A percentile compares a stretch with the other conserved stretches of the same genome.
These are phyloP conservation scores for Penicillium canariense DNA, from an alignment of 495 filamentous ascomycete species.

Conservation along the genomic window DNA sequence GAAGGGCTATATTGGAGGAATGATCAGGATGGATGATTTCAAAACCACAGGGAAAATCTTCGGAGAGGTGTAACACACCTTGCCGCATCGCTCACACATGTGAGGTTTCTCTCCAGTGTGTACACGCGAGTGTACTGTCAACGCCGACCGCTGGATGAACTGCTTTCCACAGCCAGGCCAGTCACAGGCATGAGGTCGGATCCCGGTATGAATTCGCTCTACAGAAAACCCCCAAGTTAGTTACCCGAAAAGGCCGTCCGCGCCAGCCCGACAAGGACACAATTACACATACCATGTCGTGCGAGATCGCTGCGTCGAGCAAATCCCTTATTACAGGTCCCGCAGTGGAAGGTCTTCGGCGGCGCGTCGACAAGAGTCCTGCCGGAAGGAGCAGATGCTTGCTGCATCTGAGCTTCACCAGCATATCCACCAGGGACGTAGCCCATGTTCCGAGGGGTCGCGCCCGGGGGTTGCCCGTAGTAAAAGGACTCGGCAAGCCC, in stretches of 20 bases:
- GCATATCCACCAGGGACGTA: constrained; percentile 45
- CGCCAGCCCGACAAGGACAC: background rate
- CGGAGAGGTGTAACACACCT: constrained; percentile 55
- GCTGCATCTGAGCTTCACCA: constrained; percentile 34
- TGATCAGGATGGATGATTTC: background rate
- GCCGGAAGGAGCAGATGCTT: constrained; percentile 35
- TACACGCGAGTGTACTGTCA: constrained; percentile 92
- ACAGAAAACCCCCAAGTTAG: constrained; percentile 23
- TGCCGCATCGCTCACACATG: constrained; percentile 94
- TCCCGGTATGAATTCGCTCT: constrained; percentile 95
- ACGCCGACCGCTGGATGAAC: constrained; percentile 96
- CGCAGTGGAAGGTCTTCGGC: constrained; percentile 87
- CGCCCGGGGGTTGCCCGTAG: constrained; percentile 38
- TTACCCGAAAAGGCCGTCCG: background rate
- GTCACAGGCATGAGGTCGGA: constrained; percentile 91
- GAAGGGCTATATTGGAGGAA: constrained; percentile 67
- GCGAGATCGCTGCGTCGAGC: constrained; percentile 92
- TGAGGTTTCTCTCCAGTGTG: constrained; percentile 98
- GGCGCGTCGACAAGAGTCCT: constrained; percentile 50
- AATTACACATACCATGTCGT: constrained; percentile 72
- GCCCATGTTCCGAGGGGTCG: constrained; percentile 53
- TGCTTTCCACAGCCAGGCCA: constrained; percentile 87
- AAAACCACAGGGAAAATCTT: background rate
- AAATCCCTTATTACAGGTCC: constrained; percentile 86
- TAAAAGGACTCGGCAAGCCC: constrained; percentile 29